phyloP scores from a whole-genome alignment of 1,284 basidiomycete species.

The Heterobasidion occidentale region DNA sequence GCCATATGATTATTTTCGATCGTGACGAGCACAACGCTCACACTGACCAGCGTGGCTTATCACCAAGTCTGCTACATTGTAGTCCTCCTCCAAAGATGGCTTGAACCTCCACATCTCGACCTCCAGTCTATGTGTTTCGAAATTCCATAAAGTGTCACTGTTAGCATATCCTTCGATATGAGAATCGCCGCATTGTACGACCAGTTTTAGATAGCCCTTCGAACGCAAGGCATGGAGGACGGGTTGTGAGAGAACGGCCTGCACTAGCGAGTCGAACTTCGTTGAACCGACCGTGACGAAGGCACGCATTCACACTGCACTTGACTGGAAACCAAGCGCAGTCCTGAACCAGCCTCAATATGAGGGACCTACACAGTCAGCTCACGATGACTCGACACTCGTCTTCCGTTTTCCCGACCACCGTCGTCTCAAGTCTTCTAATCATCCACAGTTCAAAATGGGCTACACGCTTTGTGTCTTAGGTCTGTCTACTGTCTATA shows the following conservation, averaged over 20 bases:
- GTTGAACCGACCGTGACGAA: constrained; percentile 93
- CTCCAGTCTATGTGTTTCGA: constrained; percentile 35
- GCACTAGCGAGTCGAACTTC: constrained; percentile 69
- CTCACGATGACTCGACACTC: not conserved
- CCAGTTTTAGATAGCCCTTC: constrained; percentile 49
- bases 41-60: constrained; percentile 87
- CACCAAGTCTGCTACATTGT: constrained; percentile 65
- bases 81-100: constrained; percentile 57
- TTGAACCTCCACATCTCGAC: constrained; percentile 72
- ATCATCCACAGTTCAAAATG: constrained; percentile 6
- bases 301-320: constrained; percentile 38
- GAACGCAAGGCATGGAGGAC: constrained; percentile 45
- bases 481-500: constrained; percentile 15
- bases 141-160: constrained; percentile 19
- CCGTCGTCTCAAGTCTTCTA: not conserved
- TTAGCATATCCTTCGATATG: constrained; percentile 21
- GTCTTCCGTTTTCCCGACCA: not conserved
- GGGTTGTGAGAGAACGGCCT: constrained; percentile 47
- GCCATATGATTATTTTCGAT: not conserved
- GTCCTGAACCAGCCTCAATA: not conserved
- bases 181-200: constrained; percentile 74
- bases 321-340: not conserved
- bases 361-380: no score
- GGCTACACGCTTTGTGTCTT: constrained; percentile 34
- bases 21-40: not conserved